These are phyloP conservation scores for Schizosaccharomyces versatilis DNA, from an alignment of 1,139 yeast genomes.

Conservation along the genomic window DNA sequence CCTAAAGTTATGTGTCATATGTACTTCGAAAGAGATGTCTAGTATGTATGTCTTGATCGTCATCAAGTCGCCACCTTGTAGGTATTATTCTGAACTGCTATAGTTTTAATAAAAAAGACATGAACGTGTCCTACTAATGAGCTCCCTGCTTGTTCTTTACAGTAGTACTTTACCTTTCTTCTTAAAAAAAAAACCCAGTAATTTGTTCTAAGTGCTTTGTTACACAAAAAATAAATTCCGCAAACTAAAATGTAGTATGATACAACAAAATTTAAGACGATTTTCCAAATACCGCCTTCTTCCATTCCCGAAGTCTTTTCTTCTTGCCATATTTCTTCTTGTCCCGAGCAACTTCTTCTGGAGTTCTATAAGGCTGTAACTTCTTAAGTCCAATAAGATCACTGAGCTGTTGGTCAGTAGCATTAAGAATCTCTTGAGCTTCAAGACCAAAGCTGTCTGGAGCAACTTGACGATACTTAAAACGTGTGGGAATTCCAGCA, in stretches of 20 bases:
- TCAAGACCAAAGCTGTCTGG: conserved; percentile 83
- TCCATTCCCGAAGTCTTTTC: conserved; percentile 72
- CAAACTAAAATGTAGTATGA: neutral
- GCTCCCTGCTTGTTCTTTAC: neutral
- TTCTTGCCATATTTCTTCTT: conserved; percentile 66
- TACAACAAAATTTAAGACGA: neutral
- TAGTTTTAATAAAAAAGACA: no score
- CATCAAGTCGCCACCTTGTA: no score
- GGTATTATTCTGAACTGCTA: no score
- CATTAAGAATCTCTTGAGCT: conserved; percentile 67
- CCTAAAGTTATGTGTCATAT: no score
- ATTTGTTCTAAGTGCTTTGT: neutral
- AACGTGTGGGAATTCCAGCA: conserved; percentile 26
- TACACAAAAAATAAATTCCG: neutral
- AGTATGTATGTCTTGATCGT: no score
- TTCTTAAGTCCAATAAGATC: conserved; percentile 71
- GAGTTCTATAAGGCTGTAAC: conserved; percentile 75
- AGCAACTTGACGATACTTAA: conserved; percentile 81
- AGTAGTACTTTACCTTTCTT: neutral
- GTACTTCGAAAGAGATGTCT: no score
- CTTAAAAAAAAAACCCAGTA: neutral
- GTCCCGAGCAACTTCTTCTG: conserved; percentile 52
- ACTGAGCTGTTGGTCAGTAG: conserved; percentile 71
- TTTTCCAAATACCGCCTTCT: conserved; percentile 33
- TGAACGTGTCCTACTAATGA: no score